phyloP scores from a whole-genome alignment of 106 monocot genomes.

The Dactylorhiza incarnata region DNA sequence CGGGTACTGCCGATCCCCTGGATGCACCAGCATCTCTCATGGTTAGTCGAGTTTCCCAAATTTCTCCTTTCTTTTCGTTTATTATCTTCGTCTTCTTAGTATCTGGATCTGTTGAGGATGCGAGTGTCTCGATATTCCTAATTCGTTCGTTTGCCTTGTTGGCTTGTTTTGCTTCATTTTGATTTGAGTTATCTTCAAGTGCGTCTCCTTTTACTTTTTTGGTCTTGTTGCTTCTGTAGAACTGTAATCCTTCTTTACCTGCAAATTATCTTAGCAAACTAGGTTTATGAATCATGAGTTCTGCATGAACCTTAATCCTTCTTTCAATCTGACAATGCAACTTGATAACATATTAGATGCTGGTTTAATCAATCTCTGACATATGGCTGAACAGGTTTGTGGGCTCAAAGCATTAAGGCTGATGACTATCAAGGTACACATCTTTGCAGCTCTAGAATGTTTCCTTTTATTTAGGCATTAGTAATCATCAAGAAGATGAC shows the following conservation, averaged over 20 bases:
- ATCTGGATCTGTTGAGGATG: neutral
- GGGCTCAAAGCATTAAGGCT: conserved; percentile 19
- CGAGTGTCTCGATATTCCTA: neutral
- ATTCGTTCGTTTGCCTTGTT: neutral
- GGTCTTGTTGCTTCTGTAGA: neutral
- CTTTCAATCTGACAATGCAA: neutral
- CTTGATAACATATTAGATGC: neutral
- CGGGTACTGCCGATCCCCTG: conserved; percentile 60
- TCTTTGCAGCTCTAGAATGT: neutral
- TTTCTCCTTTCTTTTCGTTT: neutral
- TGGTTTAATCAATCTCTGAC: neutral
- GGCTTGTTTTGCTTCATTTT: neutral
- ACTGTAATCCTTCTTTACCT: neutral
- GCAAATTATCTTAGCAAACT: neutral
- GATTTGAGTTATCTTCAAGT: neutral
- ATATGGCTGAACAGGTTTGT: conserved; percentile 12
- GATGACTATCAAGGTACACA: conserved; percentile 27
- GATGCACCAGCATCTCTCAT: conserved; percentile 33
- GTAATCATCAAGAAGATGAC: neutral
- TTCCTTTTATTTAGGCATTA: neutral
- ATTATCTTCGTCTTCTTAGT: neutral
- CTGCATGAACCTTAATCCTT: neutral
- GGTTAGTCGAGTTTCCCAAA: conserved; percentile 20
- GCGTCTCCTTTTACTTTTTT: neutral
- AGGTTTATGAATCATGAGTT: neutral